These are phyloP conservation scores for Psilocybe cubensis DNA, from an alignment of 768 basidiomycete genomes.

Conservation along the genomic window DNA sequence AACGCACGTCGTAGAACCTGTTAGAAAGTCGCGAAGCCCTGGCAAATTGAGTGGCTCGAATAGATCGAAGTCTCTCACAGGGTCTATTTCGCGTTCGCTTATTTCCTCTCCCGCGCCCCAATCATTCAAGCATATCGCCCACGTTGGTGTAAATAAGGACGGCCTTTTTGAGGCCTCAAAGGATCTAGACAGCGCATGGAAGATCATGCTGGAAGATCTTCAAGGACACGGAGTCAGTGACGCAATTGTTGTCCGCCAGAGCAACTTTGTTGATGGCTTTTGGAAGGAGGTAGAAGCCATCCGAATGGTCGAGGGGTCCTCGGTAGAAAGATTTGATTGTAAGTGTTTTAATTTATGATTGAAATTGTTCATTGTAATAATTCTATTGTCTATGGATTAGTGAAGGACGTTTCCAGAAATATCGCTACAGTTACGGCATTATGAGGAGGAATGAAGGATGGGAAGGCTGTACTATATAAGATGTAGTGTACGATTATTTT, in stretches of 20 bases:
- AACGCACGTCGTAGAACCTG: constrained; percentile 13
- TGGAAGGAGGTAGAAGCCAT: constrained; percentile 33
- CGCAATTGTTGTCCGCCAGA: constrained; percentile 27
- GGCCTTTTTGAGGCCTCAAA: constrained; percentile 57
- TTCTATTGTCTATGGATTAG: constrained; percentile 1
- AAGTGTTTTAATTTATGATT: background rate
- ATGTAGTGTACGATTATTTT: constrained; percentile 7
- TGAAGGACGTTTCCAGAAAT: constrained; percentile 11
- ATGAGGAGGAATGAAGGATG: background rate
- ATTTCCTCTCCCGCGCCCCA: constrained; percentile 62
- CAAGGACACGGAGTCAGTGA: constrained; percentile 32
- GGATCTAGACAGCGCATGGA: constrained; percentile 59
- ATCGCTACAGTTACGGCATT: constrained; percentile 14
- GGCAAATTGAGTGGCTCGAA: constrained; percentile 41
- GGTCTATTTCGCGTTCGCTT: constrained; percentile 40
- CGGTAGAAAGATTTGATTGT: constrained; percentile 19
- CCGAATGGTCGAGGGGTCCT: constrained; percentile 19
- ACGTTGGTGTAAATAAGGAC: constrained; percentile 58
- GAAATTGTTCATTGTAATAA: background rate
- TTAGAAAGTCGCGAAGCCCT: constrained; percentile 29
- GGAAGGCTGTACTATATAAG: background rate
- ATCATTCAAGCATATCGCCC: constrained; percentile 69
- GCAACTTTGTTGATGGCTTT: constrained; percentile 35
- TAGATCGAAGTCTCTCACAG: constrained; percentile 25
- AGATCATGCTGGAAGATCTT: constrained; percentile 39